A percentile compares a stretch with the other conserved stretches of the same genome.
Conservation (phyloP, 306 rosid genomes). For the Herpetospermum pedunculosum region DNA sequence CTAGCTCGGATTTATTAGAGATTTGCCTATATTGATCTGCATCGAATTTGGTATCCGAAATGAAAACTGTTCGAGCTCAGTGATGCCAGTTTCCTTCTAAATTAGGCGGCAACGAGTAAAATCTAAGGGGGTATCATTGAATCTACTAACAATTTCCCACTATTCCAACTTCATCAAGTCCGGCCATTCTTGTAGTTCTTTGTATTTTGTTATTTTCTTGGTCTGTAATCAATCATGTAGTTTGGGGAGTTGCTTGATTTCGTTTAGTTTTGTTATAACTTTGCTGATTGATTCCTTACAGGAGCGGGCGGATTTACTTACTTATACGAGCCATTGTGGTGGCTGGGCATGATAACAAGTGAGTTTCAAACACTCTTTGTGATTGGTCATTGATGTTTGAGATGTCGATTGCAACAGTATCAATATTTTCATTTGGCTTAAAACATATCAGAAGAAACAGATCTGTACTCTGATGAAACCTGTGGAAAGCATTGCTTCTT, state of each 20-base stretch:
- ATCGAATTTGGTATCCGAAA: neutral
- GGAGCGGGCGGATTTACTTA: constrained; percentile 76
- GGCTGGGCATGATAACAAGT: constrained; percentile 89
- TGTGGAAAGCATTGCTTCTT: neutral
- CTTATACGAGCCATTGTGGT: constrained; percentile 81
- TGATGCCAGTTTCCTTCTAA: neutral
- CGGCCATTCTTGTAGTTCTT: neutral
- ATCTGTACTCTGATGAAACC: neutral
- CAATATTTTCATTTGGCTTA: neutral
- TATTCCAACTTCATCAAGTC: neutral
- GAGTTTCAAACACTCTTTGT: constrained; percentile 18
- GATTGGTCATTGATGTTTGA: constrained; percentile 2
- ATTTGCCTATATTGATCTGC: neutral
- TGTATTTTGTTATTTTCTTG: neutral
- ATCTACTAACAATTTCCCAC: neutral
- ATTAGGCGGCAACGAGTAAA: neutral
- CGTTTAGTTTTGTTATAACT: neutral
- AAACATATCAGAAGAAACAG: neutral
- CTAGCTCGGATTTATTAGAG: neutral
- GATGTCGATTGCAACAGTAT: neutral
- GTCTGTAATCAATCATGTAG: neutral
- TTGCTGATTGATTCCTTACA: neutral
- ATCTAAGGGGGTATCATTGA: neutral
- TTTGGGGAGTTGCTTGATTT: neutral
- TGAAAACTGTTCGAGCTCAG: neutral